phyloP scores from a whole-genome alignment of 805 yeast species.

The Lipomyces sp. region DNA sequence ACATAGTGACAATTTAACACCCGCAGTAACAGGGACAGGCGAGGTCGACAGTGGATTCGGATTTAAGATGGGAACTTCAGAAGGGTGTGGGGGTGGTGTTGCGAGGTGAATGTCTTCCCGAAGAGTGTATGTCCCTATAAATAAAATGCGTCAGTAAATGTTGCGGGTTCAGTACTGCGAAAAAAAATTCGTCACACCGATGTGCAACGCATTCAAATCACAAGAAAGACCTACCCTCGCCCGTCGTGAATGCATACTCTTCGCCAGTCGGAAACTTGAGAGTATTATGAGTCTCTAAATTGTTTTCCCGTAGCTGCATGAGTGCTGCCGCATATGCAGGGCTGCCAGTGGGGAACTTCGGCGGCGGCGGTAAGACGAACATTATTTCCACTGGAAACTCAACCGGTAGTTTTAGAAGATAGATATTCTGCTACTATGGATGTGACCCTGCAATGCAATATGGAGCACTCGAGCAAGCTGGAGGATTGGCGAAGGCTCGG shows the following conservation, averaged over 20 bases:
- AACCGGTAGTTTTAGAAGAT: not conserved
- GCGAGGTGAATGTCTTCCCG: conserved; percentile 43
- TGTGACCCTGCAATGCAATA: not conserved
- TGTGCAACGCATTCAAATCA: not conserved
- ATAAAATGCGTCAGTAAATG: no score
- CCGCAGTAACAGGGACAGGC: conserved; percentile 39
- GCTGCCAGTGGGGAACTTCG: conserved; percentile 40
- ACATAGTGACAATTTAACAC: conserved; percentile 36
- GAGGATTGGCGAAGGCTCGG: not conserved
- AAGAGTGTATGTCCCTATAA: conserved; percentile 34
- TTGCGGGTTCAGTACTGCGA: not conserved
- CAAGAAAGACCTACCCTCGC: conserved; percentile 42
- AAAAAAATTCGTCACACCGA: not conserved
- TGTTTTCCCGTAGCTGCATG: conserved; percentile 31
- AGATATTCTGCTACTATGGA: not conserved
- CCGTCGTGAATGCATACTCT: conserved; percentile 41
- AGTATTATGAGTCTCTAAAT: conserved; percentile 38
- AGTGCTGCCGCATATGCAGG: conserved; percentile 38
- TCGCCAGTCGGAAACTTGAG: conserved; percentile 37
- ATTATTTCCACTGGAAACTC: conserved; percentile 23
- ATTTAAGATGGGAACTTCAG: conserved; percentile 44
- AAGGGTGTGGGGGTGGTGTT: conserved; percentile 48
- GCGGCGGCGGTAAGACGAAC: conserved; percentile 46
- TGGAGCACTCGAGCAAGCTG: not conserved
- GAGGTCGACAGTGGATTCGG: conserved; percentile 48